phyloP scores from a whole-genome alignment of 1,139 yeast species.

The Entelexis sorbosivorans region DNA sequence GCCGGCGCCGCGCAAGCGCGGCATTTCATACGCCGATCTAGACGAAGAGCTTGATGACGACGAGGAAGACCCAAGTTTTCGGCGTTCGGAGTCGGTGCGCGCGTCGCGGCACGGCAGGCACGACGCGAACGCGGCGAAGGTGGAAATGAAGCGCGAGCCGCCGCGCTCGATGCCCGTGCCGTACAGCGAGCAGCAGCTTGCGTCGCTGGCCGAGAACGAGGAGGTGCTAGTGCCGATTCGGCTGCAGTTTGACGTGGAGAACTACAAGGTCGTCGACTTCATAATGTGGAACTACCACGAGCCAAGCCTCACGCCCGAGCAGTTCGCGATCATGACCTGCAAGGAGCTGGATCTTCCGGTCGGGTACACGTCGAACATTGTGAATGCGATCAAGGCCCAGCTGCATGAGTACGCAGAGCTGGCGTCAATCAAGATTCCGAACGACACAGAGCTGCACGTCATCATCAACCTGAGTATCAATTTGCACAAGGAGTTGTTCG shows the following conservation, averaged over 20 bases:
- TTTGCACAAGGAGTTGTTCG: conserved; percentile 71
- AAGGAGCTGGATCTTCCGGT: conserved; percentile 72
- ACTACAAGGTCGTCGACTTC: conserved; percentile 55
- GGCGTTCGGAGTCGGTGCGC: conserved; percentile 14
- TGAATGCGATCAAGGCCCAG: conserved; percentile 65
- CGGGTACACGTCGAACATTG: conserved; percentile 50
- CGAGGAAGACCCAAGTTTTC: conserved; percentile 38
- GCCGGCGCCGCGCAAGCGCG: conserved; percentile 69
- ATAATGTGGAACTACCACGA: conserved; percentile 89
- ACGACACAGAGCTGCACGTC: conserved; percentile 60
- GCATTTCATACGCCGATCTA: conserved; percentile 71
- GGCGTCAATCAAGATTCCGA: conserved; percentile 53
- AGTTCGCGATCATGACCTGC: conserved; percentile 69
- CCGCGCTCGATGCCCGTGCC: conserved; percentile 27
- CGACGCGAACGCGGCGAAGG: conserved; percentile 13
- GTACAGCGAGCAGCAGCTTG: conserved; percentile 31
- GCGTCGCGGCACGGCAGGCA: conserved; percentile 15
- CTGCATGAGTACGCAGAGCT: conserved; percentile 61
- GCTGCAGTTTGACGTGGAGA: conserved; percentile 59
- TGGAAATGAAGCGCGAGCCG: conserved; percentile 28
- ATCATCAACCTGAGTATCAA: conserved; percentile 73
- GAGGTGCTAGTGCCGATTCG: conserved; percentile 65
- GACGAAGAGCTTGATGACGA: conserved; percentile 68
- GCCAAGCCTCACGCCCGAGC: conserved; percentile 60
- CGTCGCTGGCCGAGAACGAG: conserved; percentile 31